A percentile compares a stretch with the other conserved stretches of the same genome.
phyloP scores from a whole-genome alignment of 176 grass and related monocot species.

The Musa beccarii region DNA sequence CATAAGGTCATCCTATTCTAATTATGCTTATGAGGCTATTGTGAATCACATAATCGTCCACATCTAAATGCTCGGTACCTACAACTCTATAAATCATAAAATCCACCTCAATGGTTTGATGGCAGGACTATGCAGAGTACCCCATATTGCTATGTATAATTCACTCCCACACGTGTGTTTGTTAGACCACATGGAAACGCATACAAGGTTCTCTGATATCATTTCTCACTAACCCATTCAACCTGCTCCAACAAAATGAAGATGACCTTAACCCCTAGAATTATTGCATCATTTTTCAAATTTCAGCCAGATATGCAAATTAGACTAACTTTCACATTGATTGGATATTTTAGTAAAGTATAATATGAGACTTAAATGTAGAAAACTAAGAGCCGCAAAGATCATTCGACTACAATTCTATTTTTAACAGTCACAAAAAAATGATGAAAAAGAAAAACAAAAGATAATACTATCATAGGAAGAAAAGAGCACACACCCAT shows the following conservation, averaged over 20 bases:
- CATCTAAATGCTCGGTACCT: not conserved
- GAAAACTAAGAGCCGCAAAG: not conserved
- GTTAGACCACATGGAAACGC: not conserved
- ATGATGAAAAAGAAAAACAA: not conserved
- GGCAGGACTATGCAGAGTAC: not conserved
- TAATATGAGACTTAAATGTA: not conserved
- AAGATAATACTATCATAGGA: not conserved
- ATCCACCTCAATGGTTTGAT: not conserved
- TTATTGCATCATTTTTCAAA: not conserved
- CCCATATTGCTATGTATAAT: not conserved
- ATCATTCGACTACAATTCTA: not conserved
- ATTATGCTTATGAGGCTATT: not conserved
- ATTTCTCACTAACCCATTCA: not conserved
- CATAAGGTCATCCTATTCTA: not conserved
- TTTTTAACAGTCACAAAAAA: not conserved
- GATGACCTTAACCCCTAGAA: not conserved
- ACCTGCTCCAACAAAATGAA: not conserved
- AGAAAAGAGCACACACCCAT: conserved; percentile 48
- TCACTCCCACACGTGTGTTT: not conserved
- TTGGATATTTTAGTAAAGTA: not conserved
- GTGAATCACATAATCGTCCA: not conserved
- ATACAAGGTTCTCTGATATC: not conserved
- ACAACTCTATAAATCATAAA: not conserved
- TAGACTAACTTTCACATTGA: not conserved
- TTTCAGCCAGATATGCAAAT: not conserved